Base-by-base conservation (phyloP, 306 rosid genomes). In the Mimosa bimucronata region DNA sequence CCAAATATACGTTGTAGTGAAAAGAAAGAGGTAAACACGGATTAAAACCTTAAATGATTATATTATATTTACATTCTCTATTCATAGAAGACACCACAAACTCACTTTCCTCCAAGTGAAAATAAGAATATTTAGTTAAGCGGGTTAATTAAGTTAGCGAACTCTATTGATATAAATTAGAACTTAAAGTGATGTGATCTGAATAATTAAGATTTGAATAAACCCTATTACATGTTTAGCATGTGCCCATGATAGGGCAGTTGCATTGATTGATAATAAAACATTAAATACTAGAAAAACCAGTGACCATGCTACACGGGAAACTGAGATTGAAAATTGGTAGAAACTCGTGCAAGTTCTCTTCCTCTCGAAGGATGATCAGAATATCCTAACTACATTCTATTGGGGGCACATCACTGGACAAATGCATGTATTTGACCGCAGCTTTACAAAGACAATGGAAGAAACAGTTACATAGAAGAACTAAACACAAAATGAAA, bases 391-490 rank as follows among this genome's bases (percentile, higher is more conserved):
- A 40, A 42, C 74, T 21, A 6, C 37, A 41, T 69, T 68, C 55
- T 41, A 0, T 13, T 23, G 74, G n/a, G 55, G 9, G 12, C 34
- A 23, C 30, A 23, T 7, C 53, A 40, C 19, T 6, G 74, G 34
- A 69, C 55, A 8, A 67, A n/a, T 34, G 25, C 73, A 68, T 41
- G 34, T 41, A 55, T 19, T 70, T 42, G 46, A 82, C 69, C 45
- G 46, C 11, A 70, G 61, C 34, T 82, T 79, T 82, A 82, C 83
- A 85, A 5, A 29, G 19, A 74, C 38, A 7, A 68, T 52, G 76
- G 73, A 48, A 83, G 73, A 48, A 83, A 79, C 76, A 61, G 66
- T 37, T 7, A 60, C 45, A 44, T 37, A 42, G 19, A 79, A 65
- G 66, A 86, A 77, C 74, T 50, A 29, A 44, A 45, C 78, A 77